Conservation (phyloP, 805 yeast species). For the Teunomyces gatunensis region DNA sequence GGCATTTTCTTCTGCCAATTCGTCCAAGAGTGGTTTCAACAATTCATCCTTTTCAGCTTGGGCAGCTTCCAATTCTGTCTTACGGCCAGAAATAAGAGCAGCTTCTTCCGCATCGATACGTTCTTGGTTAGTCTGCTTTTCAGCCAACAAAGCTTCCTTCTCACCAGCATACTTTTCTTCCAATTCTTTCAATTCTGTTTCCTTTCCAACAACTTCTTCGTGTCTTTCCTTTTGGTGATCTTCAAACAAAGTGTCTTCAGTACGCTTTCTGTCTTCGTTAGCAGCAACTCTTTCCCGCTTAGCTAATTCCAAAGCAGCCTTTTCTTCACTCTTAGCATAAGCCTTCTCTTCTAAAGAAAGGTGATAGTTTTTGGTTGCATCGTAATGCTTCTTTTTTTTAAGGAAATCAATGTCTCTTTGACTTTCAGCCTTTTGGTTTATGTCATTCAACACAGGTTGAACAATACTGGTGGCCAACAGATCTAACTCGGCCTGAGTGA, state of each 20-base stretch:
- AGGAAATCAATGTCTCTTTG: slow-evolving; percentile 55
- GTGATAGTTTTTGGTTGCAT: slow-evolving; percentile 30
- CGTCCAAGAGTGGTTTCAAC: slow-evolving; percentile 54
- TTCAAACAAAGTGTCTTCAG: slow-evolving; percentile 26
- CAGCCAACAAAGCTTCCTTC: slow-evolving; percentile 42
- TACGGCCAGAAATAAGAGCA: slow-evolving; percentile 43
- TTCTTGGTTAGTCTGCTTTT: slow-evolving; percentile 47
- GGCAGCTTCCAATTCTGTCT: slow-evolving; percentile 45
- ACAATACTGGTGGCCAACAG: slow-evolving; percentile 77
- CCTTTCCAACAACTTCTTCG: slow-evolving; percentile 28
- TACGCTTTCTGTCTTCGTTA: slow-evolving; percentile 30
- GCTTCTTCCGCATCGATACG: slow-evolving; percentile 43
- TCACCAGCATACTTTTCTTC: slow-evolving; percentile 38
- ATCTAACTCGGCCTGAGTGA: slow-evolving; percentile 74
- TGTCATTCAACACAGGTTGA: slow-evolving; percentile 76
- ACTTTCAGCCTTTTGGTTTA: slow-evolving; percentile 63
- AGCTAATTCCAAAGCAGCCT: slow-evolving; percentile 34
- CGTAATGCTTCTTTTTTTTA: slow-evolving; percentile 32
- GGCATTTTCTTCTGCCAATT: slow-evolving; percentile 47
- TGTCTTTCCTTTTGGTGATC: slow-evolving; percentile 30
- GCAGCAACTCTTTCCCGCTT: slow-evolving; percentile 31
- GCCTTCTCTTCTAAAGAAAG: slow-evolving; percentile 28
- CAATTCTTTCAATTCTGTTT: slow-evolving; percentile 30
- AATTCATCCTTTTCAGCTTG: slow-evolving; percentile 54
- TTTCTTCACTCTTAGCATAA: slow-evolving; percentile 31